These are phyloP conservation scores for Dacryopinax primogenitus DNA, from an alignment of 768 basidiomycete species.

Conservation along the genomic window DNA sequence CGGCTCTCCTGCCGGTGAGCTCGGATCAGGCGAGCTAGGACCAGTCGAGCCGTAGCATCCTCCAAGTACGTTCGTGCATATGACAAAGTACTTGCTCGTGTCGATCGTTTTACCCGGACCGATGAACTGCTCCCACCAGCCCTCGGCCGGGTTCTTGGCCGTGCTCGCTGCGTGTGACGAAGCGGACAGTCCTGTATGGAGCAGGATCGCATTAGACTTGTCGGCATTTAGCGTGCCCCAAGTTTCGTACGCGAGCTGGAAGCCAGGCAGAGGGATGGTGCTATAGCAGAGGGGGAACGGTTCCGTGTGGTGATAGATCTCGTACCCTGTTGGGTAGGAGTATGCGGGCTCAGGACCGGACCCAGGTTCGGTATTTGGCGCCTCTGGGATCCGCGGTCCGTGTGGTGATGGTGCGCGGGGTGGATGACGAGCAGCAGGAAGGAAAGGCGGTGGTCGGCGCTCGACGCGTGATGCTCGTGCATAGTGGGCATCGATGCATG, in stretches of 20 bases:
- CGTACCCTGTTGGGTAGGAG: constrained; percentile 60
- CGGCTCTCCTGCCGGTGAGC: constrained; percentile 36
- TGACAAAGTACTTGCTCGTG: constrained; percentile 80
- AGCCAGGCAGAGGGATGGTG: constrained; percentile 42
- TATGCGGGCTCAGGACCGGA: constrained; percentile 74
- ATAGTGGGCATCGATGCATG: constrained; percentile 76
- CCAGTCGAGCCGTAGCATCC: constrained; percentile 98
- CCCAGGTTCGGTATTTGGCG: constrained; percentile 24
- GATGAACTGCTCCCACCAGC: constrained; percentile 99
- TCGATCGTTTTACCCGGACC: constrained; percentile 90
- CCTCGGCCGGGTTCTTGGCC: constrained; percentile 56
- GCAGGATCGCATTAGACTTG: constrained; percentile 78
- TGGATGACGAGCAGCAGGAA: neutral
- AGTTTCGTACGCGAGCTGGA: constrained; percentile 92
- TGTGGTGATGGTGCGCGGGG: constrained; percentile 16
- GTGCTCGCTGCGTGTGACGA: constrained; percentile 91
- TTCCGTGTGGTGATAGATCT: constrained; percentile 45
- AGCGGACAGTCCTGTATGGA: constrained; percentile 92
- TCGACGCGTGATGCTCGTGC: constrained; percentile 47
- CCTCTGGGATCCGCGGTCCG: constrained; percentile 19
- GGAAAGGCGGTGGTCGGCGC: constrained; percentile 16
- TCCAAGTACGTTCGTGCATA: constrained; percentile 93
- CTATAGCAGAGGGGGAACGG: constrained; percentile 60
- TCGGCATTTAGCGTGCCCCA: constrained; percentile 79
- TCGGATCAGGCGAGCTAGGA: constrained; percentile 68